Conservation (phyloP, 495 filamentous ascomycete species). For the Xylaria venustula region DNA sequence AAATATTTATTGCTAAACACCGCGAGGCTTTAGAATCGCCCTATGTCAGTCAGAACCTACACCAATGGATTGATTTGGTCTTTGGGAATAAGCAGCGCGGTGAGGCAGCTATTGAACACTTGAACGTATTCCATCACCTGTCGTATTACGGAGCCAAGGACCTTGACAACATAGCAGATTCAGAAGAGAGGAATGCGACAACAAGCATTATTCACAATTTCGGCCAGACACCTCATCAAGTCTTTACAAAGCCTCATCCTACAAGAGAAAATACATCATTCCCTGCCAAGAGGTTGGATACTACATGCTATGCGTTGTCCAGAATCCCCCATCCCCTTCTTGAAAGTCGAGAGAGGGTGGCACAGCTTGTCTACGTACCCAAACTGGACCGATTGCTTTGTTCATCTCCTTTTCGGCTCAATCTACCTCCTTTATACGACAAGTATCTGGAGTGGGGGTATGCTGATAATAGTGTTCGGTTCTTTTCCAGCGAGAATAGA, state of each 20-base stretch:
- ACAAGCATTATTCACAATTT: slow-evolving; percentile 99
- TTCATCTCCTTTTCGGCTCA: slow-evolving; percentile 76
- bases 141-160: slow-evolving; percentile 94
- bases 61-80: slow-evolving; percentile 93
- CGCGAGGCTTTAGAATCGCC: slow-evolving; percentile 92
- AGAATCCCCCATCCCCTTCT: slow-evolving; percentile 79
- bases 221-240: slow-evolving; percentile 93
- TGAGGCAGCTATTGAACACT: slow-evolving; percentile 84
- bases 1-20: slow-evolving; percentile 93
- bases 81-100: slow-evolving; percentile 96
- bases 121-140: slow-evolving; percentile 93
- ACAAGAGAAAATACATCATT: slow-evolving; percentile 64
- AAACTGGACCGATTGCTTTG: slow-evolving; percentile 84
- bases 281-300: slow-evolving; percentile 69
- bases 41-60: slow-evolving; percentile 85
- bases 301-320: slow-evolving; percentile 70
- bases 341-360: slow-evolving; percentile 76
- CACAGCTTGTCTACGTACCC: slow-evolving; percentile 71
- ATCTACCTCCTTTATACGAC: slow-evolving; percentile 83
- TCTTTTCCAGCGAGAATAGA: slow-evolving; percentile 75
- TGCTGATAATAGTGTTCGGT: slow-evolving; percentile 86
- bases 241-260: slow-evolving; percentile 80
- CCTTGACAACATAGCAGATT: slow-evolving; percentile 87
- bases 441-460: slow-evolving; percentile 97
- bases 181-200: slow-evolving; percentile 75